Evolutionary conservation across 2,329 filamentous ascomycete genomes (phyloP), one percentile per base, ranked within the genome.

Genomic region (Arthrobotrys sphaeroides): DNA sequence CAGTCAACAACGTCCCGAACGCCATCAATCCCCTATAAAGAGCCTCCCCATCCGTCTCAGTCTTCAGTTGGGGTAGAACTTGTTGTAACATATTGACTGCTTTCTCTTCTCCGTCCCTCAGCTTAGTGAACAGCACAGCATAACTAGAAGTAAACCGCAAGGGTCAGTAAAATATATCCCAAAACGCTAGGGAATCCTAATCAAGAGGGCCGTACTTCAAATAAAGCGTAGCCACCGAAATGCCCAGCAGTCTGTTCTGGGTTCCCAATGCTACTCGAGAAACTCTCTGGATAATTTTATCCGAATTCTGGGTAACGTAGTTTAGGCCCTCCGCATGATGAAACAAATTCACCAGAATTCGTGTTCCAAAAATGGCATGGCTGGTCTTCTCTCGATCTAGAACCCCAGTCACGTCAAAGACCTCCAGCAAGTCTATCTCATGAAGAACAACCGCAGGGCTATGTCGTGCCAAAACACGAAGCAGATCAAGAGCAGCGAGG

Each of bases 301-400:
- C 87, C 18, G 90, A 88, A 45, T 85, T 84, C 18, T 84, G 84
- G 10, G 88, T 86, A 4, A 89, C 88, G 2, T 92, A 83, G 49
- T 85, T 84, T 20, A 91, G 88, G 13, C 95, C 95, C 68, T 90
- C 86, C 0, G 88, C 84, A 0, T 91, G 92, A 74, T 88, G 87
- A 80, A 97, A 97, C 5, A 97, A 84, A 79, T 99, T 99, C 28
- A 89, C 90, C 55, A 98, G 86, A 12, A 90, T 88, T 2, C 95
- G 91, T 10, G 93, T 85, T 0, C 90, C 90, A 85, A 99, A 91
- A 90, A 98, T 97, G 9, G 89, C 88, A 78, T 93, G 93, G 82
- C 97, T 97, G 0, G 90, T 85, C 1, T 88, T 85, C 0, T 86
- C 83, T 3, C 83, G 82, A 6, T 88, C 86, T 62, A 90, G 88